Evolutionary conservation across 345 rosid species (phyloP).

Genomic region (Gossypium bickii): DNA sequence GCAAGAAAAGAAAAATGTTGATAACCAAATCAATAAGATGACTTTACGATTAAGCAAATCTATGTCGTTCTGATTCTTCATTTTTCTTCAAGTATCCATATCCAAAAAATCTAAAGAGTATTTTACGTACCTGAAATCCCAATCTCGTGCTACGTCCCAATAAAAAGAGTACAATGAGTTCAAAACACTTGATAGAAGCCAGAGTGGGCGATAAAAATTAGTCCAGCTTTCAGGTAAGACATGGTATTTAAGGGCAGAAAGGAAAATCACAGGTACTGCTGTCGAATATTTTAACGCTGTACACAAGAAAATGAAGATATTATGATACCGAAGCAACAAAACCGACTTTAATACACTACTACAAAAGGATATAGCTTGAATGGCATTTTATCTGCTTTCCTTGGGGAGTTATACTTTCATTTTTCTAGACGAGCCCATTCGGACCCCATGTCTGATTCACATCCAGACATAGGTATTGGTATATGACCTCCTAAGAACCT

Average conservation of each 20-base stretch:
- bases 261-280: constrained; percentile 30
- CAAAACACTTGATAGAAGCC: constrained; percentile 80
- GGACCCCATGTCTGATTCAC: no score
- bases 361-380: background rate
- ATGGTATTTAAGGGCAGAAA: constrained; percentile 22
- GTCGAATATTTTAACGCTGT: constrained; percentile 91
- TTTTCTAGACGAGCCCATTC: background rate
- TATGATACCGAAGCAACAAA: constrained; percentile 10
- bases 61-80: background rate
- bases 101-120: background rate
- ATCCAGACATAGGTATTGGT: no score
- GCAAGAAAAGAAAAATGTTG: background rate
- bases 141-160: constrained; percentile 93
- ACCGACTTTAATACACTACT: background rate
- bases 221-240: constrained; percentile 76
- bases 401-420: background rate
- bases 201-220: constrained; percentile 73
- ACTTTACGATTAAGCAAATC: background rate
- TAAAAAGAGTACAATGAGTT: constrained; percentile 86
- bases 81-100: background rate
- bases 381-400: background rate
- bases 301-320: constrained; percentile 29
- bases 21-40: constrained; percentile 2
- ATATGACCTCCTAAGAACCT: no score
- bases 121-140: constrained; percentile 79